Conservation (phyloP, 2,329 filamentous ascomycete genomes). For the Bertia moriformis region DNA sequence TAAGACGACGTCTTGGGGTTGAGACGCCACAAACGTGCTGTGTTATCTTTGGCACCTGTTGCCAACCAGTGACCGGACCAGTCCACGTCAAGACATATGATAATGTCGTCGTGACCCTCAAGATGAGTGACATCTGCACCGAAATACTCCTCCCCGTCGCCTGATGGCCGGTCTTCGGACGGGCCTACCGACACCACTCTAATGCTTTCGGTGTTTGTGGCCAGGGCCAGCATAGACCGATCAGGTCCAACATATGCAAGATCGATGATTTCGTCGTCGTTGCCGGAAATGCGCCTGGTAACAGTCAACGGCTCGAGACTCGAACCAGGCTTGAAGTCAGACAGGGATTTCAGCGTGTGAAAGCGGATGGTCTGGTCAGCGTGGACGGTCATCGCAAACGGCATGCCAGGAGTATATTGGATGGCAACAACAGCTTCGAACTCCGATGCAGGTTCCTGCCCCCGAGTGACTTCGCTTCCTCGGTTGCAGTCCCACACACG, state of each 20-base stretch:
- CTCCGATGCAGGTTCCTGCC: constrained; percentile 25
- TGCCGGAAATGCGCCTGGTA: constrained; percentile 54
- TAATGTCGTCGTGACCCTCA: constrained; percentile 58
- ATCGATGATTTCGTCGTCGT: constrained; percentile 64
- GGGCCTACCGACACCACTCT: constrained; percentile 44
- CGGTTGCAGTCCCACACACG: constrained; percentile 47
- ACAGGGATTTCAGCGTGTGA: constrained; percentile 25
- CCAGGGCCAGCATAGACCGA: constrained; percentile 49
- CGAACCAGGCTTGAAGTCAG: constrained; percentile 8
- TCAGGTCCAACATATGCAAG: constrained; percentile 52
- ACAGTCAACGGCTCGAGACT: constrained; percentile 18
- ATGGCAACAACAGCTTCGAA: constrained; percentile 37
- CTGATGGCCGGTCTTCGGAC: constrained; percentile 7
- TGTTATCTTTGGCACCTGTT: constrained; percentile 66
- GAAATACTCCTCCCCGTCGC: constrained; percentile 29
- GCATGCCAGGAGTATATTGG: constrained; percentile 31
- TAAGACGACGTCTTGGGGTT: constrained; percentile 46
- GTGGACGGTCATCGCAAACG: constrained; percentile 49
- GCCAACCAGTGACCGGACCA: constrained; percentile 64
- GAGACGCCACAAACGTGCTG: constrained; percentile 55
- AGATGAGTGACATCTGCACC: constrained; percentile 54
- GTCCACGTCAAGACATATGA: constrained; percentile 59
- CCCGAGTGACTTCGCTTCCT: constrained; percentile 46
- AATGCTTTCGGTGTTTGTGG: constrained; percentile 60
- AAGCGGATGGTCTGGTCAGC: constrained; percentile 54